These are phyloP conservation scores for Tephrocybe rancida DNA, from an alignment of 768 basidiomycete genomes.

Conservation along the genomic window DNA sequence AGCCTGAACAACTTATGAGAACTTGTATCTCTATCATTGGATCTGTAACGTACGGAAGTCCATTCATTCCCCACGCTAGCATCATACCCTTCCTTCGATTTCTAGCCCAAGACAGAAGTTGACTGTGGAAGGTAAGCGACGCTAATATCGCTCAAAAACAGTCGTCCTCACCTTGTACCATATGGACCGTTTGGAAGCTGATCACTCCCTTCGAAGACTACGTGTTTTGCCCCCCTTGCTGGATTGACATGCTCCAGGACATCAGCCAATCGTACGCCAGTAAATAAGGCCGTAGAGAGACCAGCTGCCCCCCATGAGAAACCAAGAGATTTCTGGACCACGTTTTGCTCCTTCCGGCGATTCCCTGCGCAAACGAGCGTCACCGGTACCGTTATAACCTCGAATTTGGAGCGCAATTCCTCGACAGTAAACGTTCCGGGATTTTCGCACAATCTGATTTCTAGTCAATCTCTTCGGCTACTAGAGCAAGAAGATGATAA, in stretches of 20 bases:
- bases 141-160: neutral
- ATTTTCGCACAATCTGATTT: conserved; percentile 32
- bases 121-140: conserved; percentile 1
- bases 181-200: conserved; percentile 60
- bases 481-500: neutral
- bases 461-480: neutral
- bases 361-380: conserved; percentile 67
- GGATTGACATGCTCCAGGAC: conserved; percentile 50
- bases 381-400: conserved; percentile 57
- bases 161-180: conserved; percentile 47
- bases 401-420: conserved; percentile 47
- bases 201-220: conserved; percentile 64
- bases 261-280: conserved; percentile 60
- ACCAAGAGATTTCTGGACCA: conserved; percentile 56
- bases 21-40: neutral
- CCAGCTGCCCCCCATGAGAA: conserved; percentile 59
- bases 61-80: conserved; percentile 61
- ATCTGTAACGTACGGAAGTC: conserved; percentile 34
- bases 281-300: conserved; percentile 57
- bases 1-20: conserved; percentile 21
- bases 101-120: conserved; percentile 42
- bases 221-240: conserved; percentile 37
- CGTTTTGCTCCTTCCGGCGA: conserved; percentile 66
- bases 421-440: conserved; percentile 41
- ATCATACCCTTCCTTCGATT: conserved; percentile 53